Base-by-base conservation (phyloP, 768 basidiomycete genomes). In the Suillus lakei region DNA sequence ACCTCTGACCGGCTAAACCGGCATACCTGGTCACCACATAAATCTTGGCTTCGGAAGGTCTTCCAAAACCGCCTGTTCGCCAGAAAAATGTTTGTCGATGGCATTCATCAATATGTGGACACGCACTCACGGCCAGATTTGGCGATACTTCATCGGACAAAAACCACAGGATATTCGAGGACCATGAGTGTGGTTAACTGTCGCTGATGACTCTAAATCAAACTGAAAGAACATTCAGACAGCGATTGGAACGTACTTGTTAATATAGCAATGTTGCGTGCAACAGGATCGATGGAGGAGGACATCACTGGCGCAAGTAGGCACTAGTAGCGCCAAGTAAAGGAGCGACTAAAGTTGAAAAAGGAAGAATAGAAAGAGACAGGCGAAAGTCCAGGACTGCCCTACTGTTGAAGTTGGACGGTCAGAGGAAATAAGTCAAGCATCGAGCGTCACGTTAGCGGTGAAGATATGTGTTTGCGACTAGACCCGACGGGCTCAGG, bases 111-210 rank as follows among this genome's bases (percentile, higher is more conserved):
- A 63, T 28, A 15, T 7, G 12, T 8, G 1, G 26, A 6, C 15
- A 28, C n/a, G 2, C 6, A 65, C 73, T 69, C 39, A 74, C 72
- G 72, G 66, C 72, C 72, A 74, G 23, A 74, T 36, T 10, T 56
- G 3, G 39, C 61, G 67, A 18, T n/a, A 43, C 9, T 53, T 74
- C 73, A 8, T 72, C 68, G 3, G 63, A 53, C 1, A 75, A 13
- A 1, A 64, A 53, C 41, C 55, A 69, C 0, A n/a, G 1, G 1
- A 32, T 61, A 70, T 15, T 74, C 73, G 2, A 44, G 10, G 28
- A 69, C 12, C 74, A 75, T 75, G 16, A 68, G 0, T 4, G 30
- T 60, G 16, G 71, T 50, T 0, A 69, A 56, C n/a, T 0, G 62
- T 2, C 1, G 65, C 73, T 68, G 26, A 66, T 55, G 44, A 44